Percentiles rank a stretch among this genome's conserved stretches.
Evolutionary conservation across 352 stramenopile genomes (phyloP).

Genomic region (Pythium phragmitis): DNA sequence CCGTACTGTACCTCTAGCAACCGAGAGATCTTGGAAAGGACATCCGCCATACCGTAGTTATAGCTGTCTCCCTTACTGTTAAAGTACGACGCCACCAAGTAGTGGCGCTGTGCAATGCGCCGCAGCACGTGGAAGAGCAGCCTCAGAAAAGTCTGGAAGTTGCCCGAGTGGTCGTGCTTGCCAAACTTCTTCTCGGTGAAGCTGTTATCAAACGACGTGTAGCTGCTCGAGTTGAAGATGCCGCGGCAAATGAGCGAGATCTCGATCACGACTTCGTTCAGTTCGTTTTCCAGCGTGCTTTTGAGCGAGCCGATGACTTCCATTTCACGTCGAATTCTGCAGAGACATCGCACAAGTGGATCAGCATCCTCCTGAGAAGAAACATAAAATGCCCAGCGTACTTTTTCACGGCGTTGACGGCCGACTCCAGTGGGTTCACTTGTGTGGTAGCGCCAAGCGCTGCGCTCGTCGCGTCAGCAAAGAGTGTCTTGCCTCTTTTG

Average conservation of each 20-base stretch:
- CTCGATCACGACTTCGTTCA: constrained; percentile 56
- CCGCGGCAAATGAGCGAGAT: constrained; percentile 69
- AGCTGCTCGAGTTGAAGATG: constrained; percentile 74
- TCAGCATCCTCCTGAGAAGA: background rate
- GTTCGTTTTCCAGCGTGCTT: constrained; percentile 61
- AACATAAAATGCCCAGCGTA: constrained; percentile 11
- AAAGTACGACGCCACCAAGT: constrained; percentile 61
- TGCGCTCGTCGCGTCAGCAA: constrained; percentile 15
- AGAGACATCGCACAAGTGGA: background rate
- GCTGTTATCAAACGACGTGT: constrained; percentile 73
- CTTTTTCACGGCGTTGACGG: constrained; percentile 69
- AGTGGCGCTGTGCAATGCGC: constrained; percentile 68
- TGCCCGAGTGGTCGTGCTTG: constrained; percentile 54
- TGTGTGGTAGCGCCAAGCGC: background rate
- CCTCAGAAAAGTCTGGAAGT: constrained; percentile 70
- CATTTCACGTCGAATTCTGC: constrained; percentile 68
- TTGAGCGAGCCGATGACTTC: constrained; percentile 77
- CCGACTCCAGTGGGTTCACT: constrained; percentile 49
- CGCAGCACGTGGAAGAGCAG: constrained; percentile 66
- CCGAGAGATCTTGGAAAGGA: constrained; percentile 61
- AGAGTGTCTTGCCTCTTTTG: constrained; percentile 27
- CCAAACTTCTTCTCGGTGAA: constrained; percentile 78
- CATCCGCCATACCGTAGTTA: constrained; percentile 67
- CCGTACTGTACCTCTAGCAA: constrained; percentile 48
- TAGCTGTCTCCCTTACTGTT: constrained; percentile 56